A percentile compares a stretch with the other conserved stretches of the same genome.
These are phyloP conservation scores for Lophiotrema nucula DNA, from an alignment of 495 filamentous ascomycete species.

Conservation along the genomic window DNA sequence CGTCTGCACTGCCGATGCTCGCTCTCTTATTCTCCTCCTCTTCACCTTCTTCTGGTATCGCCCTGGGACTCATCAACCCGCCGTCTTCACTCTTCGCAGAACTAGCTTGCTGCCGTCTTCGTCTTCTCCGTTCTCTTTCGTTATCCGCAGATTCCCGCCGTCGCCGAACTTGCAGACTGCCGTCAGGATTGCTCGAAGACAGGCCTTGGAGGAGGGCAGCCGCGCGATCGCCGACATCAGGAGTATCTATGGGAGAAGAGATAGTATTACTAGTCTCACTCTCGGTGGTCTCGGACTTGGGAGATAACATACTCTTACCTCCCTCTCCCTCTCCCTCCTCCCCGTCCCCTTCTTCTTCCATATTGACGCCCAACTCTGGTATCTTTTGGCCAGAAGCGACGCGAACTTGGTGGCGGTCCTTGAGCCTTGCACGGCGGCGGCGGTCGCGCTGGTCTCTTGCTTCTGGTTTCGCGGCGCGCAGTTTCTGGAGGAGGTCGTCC, in stretches of 20 bases:
- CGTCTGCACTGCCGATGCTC: conserved; percentile 1
- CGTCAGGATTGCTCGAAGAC: conserved; percentile 52
- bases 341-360: conserved; percentile 46
- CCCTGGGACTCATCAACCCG: conserved; percentile 18
- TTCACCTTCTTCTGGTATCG: conserved; percentile 26
- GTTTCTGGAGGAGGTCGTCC: conserved; percentile 94
- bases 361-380: conserved; percentile 55
- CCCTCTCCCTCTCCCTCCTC: conserved; percentile 38
- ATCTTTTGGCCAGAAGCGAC: conserved; percentile 83
- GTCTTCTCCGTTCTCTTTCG: conserved; percentile 37
- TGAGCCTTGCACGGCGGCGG: conserved; percentile 79
- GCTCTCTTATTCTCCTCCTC: conserved; percentile 17
- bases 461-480: conserved; percentile 89
- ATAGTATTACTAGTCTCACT: conserved; percentile 20
- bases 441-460: conserved; percentile 82
- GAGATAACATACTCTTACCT: conserved; percentile 21
- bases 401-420: conserved; percentile 89
- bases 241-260: conserved; percentile 37
- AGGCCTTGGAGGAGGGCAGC: conserved; percentile 80
- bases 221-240: conserved; percentile 71
- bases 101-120: conserved; percentile 25
- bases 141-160: conserved; percentile 40
- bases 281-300: conserved; percentile 20
- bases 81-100: conserved; percentile 18
- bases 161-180: conserved; percentile 37